Percentiles rank a stretch among this genome's conserved stretches.
phyloP scores from a whole-genome alignment of 2,329 filamentous ascomycete genomes.

The Stagonosporopsis rhizophila region DNA sequence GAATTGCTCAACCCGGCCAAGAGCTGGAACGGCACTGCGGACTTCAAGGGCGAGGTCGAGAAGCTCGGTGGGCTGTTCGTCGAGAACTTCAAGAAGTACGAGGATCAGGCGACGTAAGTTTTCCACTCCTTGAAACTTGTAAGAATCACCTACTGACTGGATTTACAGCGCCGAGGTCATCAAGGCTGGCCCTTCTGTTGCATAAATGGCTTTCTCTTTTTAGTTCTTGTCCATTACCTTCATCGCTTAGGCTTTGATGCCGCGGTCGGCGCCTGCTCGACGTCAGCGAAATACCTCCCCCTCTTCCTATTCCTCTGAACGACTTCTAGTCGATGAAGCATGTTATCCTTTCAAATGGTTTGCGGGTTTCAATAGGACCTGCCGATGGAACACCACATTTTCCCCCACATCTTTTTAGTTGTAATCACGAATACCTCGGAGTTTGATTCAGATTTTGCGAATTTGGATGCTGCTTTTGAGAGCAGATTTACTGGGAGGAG shows the following conservation, averaged over 20 bases:
- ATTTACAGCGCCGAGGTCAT: background rate
- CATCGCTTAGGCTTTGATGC: too few species aligned
- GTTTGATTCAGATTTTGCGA: background rate
- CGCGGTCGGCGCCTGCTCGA: conserved; percentile 3
- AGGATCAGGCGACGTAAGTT: conserved; percentile 47
- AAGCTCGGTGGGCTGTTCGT: conserved; percentile 91
- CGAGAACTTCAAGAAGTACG: conserved; percentile 98
- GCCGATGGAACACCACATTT: conserved; percentile 10
- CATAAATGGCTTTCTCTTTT: background rate
- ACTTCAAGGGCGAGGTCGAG: conserved; percentile 85
- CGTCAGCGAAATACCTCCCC: conserved; percentile 17
- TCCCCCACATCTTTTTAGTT: background rate
- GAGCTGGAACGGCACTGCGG: conserved; percentile 84
- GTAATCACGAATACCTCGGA: conserved; percentile 17
- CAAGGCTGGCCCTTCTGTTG: background rate
- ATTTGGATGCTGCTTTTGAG: conserved; percentile 6
- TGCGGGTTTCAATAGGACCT: conserved; percentile 24
- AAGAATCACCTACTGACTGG: too few species aligned
- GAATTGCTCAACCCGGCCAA: conserved; percentile 95
- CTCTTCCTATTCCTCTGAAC: background rate
- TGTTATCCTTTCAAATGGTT: conserved; percentile 16
- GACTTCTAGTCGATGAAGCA: conserved; percentile 2
- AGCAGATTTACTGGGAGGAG: background rate
- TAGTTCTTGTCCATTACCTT: too few species aligned
- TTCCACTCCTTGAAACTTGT: background rate